These are phyloP conservation scores for Epichloe elymi DNA, from an alignment of 2,329 filamentous ascomycete genomes.

Conservation along the genomic window DNA sequence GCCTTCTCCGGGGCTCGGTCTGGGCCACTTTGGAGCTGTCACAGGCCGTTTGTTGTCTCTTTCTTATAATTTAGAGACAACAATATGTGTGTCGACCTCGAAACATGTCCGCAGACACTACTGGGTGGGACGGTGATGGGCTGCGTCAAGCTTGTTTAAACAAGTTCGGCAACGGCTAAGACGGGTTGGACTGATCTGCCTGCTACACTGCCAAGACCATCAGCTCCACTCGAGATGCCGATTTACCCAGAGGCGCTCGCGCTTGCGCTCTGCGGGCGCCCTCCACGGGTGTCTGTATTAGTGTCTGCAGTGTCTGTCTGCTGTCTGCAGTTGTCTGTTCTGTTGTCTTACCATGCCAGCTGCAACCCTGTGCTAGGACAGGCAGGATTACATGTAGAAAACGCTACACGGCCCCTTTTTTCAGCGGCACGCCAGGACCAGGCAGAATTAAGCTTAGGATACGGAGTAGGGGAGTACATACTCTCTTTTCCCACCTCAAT, in stretches of 20 bases:
- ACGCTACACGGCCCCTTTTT: too few relatives aligned
- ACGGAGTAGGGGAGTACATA: background rate
- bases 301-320: background rate
- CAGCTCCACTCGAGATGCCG: conserved; percentile 3
- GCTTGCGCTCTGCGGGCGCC: background rate
- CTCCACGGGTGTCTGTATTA: background rate
- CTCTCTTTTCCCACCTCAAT: conserved; percentile 3
- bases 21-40: too few relatives aligned
- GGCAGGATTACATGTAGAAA: too few relatives aligned
- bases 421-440: background rate
- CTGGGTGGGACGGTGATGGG: background rate
- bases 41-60: too few relatives aligned
- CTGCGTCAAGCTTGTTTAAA: background rate
- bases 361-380: too few relatives aligned
- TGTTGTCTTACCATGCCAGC: too few relatives aligned
- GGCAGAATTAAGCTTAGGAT: conserved; percentile 10
- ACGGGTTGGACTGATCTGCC: background rate
- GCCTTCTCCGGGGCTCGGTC: too few relatives aligned
- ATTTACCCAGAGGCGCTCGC: conserved; percentile 4
- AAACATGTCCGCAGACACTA: too few relatives aligned
- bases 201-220: conserved; percentile 1
- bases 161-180: background rate
- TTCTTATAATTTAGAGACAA: too few relatives aligned
- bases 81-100: too few relatives aligned
- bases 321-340: background rate